phyloP scores from a whole-genome alignment of 352 stramenopile species.

The Pythium folliculosum region DNA sequence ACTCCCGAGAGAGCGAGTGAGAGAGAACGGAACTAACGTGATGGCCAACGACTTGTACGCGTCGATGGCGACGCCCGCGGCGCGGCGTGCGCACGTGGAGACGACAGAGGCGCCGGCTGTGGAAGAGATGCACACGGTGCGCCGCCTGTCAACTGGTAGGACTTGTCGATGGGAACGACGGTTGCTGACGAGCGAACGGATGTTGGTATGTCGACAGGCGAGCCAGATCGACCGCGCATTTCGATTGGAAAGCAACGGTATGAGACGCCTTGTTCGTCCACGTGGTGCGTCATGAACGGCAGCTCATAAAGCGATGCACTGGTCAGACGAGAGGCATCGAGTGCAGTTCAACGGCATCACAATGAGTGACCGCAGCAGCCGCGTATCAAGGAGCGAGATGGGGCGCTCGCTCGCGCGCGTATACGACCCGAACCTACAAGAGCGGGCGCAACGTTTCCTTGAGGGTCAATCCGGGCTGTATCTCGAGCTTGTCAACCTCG shows the following conservation, averaged over 20 bases:
- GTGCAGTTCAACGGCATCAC: slow-evolving; percentile 28
- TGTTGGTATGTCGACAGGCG: slow-evolving; percentile 1
- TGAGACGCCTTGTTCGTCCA: too few relatives aligned
- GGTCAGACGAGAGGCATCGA: slow-evolving; percentile 10
- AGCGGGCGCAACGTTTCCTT: slow-evolving; percentile 38
- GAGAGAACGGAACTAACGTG: not conserved
- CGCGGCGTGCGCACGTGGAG: not conserved
- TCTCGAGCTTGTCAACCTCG: slow-evolving; percentile 59
- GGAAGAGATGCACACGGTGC: slow-evolving; percentile 20
- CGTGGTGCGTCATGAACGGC: not conserved
- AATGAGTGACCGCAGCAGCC: slow-evolving; percentile 33
- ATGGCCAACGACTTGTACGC: slow-evolving; percentile 15
- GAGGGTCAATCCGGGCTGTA: slow-evolving; percentile 42
- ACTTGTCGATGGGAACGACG: not conserved
- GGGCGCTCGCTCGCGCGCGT: slow-evolving; percentile 35
- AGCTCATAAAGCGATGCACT: not conserved
- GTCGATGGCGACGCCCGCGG: slow-evolving; percentile 9
- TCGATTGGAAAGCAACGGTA: slow-evolving; percentile 11
- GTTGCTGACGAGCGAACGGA: not conserved
- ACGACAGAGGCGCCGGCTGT: slow-evolving; percentile 1
- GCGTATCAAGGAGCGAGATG: slow-evolving; percentile 23
- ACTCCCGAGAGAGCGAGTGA: too few relatives aligned
- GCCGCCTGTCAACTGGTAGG: not conserved
- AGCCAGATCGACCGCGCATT: slow-evolving; percentile 23
- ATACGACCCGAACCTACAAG: slow-evolving; percentile 54